Evolutionary conservation across 129 eudicot genomes (phyloP), one percentile per base, ranked within the genome.

Genomic region (Flaveria robusta): DNA sequence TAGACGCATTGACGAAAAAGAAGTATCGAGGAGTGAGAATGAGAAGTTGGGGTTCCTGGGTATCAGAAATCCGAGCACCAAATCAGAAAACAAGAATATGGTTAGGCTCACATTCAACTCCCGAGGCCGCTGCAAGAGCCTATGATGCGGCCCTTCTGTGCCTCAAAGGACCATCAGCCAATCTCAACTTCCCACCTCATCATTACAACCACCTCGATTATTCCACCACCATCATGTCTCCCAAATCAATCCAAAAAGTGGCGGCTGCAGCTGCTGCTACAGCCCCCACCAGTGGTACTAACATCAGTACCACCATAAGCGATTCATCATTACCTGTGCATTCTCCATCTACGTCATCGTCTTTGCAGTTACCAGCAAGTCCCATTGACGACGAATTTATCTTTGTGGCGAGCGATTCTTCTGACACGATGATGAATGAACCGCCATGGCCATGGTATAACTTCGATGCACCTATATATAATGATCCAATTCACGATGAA

Each of bases 11-110:
- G 41, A 70, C 58, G 49, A 92, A 83, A 77, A 93, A 88, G 84
- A 93, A 90, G 81, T 93, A 74, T 82, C 88, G 82, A 55, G 98
- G 98, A 70, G 98, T 93, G 20, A 81, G 98, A 74, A 93, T 93
- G 88, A 88, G 98, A 70, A 93, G 97, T 58, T 93, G 98, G 98
- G 98, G 98, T 0, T 93, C 98, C 15, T 93, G 91, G 91, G 98
- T 93, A 2, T 86, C 95, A 0, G 98, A 93, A 73, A 87, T 93
- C 22, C 87, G 98, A 64, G 98, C 98, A 39, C 98, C 98, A 0
- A 90, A 90, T 82, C 98, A 90, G n/a, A 93, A 93, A 72, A 90
- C 98, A 51, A 85, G 98, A 81, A 93, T 93, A 45, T 93, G 98
- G 98, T 65, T 93, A 29, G 98, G 98, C 16, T 93, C 98, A 29